Evolutionary conservation across 257 asterid genomes (phyloP), one percentile per base, ranked within the genome.

Genomic region (Ligustrum vulgare): DNA sequence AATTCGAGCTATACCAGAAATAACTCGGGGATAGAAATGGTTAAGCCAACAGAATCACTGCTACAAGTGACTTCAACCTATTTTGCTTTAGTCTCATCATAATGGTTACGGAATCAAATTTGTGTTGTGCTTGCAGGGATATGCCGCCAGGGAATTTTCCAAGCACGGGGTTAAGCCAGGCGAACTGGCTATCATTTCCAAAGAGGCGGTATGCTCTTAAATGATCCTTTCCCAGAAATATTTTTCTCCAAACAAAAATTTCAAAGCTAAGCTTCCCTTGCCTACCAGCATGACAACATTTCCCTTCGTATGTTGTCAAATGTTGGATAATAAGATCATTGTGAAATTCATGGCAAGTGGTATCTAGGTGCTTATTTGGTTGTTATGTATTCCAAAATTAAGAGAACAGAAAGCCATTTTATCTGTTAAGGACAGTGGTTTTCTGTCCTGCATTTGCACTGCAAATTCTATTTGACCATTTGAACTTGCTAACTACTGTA

Each of bases 111-210:
- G 72, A 36, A 32, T 35, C 33, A 60, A 33, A 67, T 10, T 74
- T 72, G 77, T 69, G 63, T 34, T 79, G 23, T 70, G 71, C 33
- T 72, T 72, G 78, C 89, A 94, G 99, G 98, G 99, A 20, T 94
- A 94, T 78, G 99, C 98, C 32, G 99, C 99, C 70, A 84, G 97
- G 71, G 98, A 94, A 73, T 94, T 94, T n/a, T 84, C 89, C 72
- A 92, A 92, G 81, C 99, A 89, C 85, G 98, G 98, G 73, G 96
- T 91, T 37, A 80, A 91, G 73, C 93, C 96, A 43, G 91, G 91
- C 71, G 99, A 94, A 81, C 83, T 94, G 75, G 98, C 99, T 5
- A 75, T 92, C 70, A 94, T 94, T 78, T 94, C 98, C 82, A 94
- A 92, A 77, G 99, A 94, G 89, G 96, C 88, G 86, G 99, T 94